Evolutionary conservation across 306 rosid species (phyloP).

Genomic region (Phaseolus lunatus): DNA sequence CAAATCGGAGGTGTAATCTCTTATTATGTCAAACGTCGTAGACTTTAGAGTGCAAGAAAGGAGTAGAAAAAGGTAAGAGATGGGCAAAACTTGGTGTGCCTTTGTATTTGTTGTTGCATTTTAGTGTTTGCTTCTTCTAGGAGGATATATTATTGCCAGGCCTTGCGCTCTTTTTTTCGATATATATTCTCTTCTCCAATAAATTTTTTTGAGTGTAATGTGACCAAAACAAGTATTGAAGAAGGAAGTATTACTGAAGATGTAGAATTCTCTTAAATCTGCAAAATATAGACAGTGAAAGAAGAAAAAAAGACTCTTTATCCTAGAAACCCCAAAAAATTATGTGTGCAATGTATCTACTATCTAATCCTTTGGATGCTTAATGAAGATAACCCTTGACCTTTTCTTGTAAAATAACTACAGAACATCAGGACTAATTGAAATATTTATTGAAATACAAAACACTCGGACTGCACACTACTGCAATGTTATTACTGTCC

Average conservation of each 20-base stretch:
- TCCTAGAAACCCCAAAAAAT: neutral
- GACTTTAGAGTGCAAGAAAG: conserved; percentile 3
- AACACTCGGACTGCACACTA: too few species aligned
- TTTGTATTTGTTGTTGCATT: neutral
- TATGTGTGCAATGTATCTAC: neutral
- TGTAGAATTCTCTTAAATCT: neutral
- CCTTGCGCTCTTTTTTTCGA: neutral
- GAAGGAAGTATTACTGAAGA: neutral
- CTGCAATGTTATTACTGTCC: too few species aligned
- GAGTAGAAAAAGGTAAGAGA: conserved; percentile 5
- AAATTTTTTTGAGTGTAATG: neutral
- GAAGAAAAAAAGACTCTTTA: neutral
- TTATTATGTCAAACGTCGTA: neutral
- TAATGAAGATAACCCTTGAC: neutral
- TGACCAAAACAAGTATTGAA: neutral
- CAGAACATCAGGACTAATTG: neutral
- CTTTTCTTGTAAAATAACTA: neutral
- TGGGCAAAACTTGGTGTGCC: neutral
- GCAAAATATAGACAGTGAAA: neutral
- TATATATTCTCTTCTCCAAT: neutral
- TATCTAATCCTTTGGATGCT: conserved; percentile 1
- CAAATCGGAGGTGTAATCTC: neutral
- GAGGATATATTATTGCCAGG: neutral
- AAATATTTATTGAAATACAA: too few species aligned
- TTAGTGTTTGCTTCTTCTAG: neutral